Evolutionary conservation across 495 filamentous ascomycete genomes (phyloP), one percentile per base, ranked within the genome.

Genomic region (Aspergillus affinis): DNA sequence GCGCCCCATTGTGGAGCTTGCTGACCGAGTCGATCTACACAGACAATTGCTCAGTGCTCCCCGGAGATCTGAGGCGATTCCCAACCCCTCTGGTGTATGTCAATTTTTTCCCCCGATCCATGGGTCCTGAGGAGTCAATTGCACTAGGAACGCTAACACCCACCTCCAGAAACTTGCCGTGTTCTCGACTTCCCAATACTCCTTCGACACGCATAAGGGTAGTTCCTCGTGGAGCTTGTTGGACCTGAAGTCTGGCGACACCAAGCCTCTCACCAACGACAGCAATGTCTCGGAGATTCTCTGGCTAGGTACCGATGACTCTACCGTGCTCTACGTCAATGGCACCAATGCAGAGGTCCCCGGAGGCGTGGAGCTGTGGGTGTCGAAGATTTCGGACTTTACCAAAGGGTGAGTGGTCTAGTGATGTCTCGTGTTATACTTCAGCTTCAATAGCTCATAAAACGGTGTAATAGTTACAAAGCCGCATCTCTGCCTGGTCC

Each of bases 401-500:
- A 23, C 45, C 2, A 64, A 67, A 5, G 72, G 67, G 69, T 72
- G 47, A 21, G 62, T 64, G 2, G 8, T n/a, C 13, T 2, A 17
- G 55, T 18, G n/a, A 45, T 45, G 19, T 48, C 36, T 13, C 4
- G 20, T 53, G 15, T 20, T 4, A 55, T 47, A 26, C 1, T 7
- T 18, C 29, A 9, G 51, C 45, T 3, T 55, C 59, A 51, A 55
- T 46, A 41, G 44, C 12, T 17, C 55, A 48, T 21, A 3, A 2
- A 19, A 51, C 20, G n/a, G 27, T 19, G 21, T 49, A 1, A 49
- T 65, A 84, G 79, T 20, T 81, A 84, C 48, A 80, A 83, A 19
- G 85, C 82, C 27, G 81, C 80, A 1, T 79, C 73, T 3, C 78
- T 94, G 60, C 72, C 83, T 32, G 87, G 80, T 4, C 70, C 82